Base-by-base conservation (phyloP, 768 basidiomycete genomes). In the Hebeloma cylindrosporum region DNA sequence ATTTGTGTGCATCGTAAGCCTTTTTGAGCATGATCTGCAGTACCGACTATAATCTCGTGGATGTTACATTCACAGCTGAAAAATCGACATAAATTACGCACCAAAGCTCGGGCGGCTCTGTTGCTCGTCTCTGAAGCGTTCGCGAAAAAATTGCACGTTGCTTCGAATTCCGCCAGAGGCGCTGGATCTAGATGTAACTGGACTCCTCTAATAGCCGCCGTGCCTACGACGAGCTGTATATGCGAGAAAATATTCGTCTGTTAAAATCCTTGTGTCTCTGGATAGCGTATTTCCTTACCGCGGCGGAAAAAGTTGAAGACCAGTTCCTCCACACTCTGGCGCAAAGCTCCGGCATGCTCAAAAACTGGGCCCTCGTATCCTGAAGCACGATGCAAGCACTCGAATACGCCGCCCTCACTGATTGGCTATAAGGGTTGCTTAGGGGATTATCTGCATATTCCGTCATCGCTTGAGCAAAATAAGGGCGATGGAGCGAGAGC, bases 241-340 rank as follows among this genome's bases (percentile, higher is more conserved):
- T 9, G 9, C 14, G 8, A 36, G 32, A 8, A 22, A 23, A 17
- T 4, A 10, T 6, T 9, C 11, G n/a, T 38, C 9, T 5, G 17
- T 25, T 25, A 16, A 43, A 33, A 21, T 34, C 4, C 4, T 33
- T 17, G 17, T 13, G 10, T 16, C 16, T 17, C 37, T 13, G 11
- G 14, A 7, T 18, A 36, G 43, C n/a, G 35, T 14, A 47, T 32
- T 7, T 9, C 52, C 73, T 60, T 57, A 80, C 79, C 28, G 78
- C 71, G 11, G 82, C 73, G 9, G 74, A 69, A 56, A 82, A 82
- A 1, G 74, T 67, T 35, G 73, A 63, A 2, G 79, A 70, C 82
- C 82, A 84, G 43, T 80, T 73, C 40, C 70, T 67, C 78, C 79
- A 83, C 20, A 84, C 61, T 11, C 81, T 71, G 28, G 72, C 60